Conservation (phyloP, 2,329 filamentous ascomycete species). For the Aspergillus sp. region DNA sequence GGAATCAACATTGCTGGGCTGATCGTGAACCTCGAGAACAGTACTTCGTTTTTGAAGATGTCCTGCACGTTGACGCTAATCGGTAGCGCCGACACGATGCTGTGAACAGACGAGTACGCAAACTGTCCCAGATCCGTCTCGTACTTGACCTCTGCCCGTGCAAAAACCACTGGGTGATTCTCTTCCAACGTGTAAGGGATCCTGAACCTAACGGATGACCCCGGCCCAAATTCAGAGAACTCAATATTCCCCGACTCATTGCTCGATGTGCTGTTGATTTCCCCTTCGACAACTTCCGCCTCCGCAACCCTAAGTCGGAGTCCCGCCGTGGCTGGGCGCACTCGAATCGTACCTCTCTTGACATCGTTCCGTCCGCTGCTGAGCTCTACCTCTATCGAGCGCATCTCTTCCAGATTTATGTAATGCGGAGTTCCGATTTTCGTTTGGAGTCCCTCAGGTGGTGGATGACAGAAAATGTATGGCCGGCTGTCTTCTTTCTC, state of each 20-base stretch:
- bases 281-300: constrained; percentile 34
- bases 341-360: constrained; percentile 38
- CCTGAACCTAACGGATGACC: constrained; percentile 36
- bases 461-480: constrained; percentile 64
- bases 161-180: constrained; percentile 58
- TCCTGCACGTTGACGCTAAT: constrained; percentile 96
- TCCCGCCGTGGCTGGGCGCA: constrained; percentile 53
- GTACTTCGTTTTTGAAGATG: constrained; percentile 70
- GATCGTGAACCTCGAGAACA: constrained; percentile 87
- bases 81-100: constrained; percentile 64
- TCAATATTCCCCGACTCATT: constrained; percentile 39
- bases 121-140: constrained; percentile 58
- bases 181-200: constrained; percentile 81
- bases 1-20: constrained; percentile 70
- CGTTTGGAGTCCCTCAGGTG: constrained; percentile 58
- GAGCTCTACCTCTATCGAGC: constrained; percentile 65
- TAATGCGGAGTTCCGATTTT: constrained; percentile 56
- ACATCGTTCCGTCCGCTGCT: constrained; percentile 65
- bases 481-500: constrained; percentile 43
- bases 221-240: constrained; percentile 25
- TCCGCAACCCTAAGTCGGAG: constrained; percentile 48
- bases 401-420: constrained; percentile 70
- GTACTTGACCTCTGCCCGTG: constrained; percentile 69
- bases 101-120: constrained; percentile 52
- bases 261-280: constrained; percentile 33